These are phyloP conservation scores for Selaginella moellendorffii DNA, from an alignment of 75 land plant species.

Conservation along the genomic window DNA sequence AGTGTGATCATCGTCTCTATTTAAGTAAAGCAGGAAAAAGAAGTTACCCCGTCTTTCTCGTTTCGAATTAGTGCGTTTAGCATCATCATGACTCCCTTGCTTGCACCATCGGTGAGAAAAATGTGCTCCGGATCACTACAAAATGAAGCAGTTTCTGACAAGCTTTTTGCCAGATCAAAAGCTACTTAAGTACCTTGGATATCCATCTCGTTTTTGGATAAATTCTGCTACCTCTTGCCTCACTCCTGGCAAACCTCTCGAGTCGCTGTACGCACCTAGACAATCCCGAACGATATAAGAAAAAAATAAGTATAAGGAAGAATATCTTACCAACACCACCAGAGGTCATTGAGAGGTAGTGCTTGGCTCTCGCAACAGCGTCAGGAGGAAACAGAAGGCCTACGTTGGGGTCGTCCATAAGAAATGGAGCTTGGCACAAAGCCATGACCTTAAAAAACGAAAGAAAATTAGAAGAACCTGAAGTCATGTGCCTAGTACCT, in stretches of 20 bases:
- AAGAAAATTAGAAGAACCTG: conserved; percentile 3
- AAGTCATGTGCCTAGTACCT: conserved; percentile 37
- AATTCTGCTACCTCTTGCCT: conserved; percentile 93
- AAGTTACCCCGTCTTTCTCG: conserved; percentile 71
- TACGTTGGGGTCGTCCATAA: conserved; percentile 93
- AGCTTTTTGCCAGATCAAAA: not conserved
- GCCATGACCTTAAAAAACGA: conserved; percentile 60
- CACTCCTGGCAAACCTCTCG: conserved; percentile 86
- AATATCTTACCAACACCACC: conserved; percentile 77
- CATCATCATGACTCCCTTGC: conserved; percentile 92
- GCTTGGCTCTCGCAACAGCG: conserved; percentile 87
- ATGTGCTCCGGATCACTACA: conserved; percentile 94
- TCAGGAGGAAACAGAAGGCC: conserved; percentile 86
- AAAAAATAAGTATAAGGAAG: not conserved
- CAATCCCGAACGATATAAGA: not conserved
- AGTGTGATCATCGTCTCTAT: no score
- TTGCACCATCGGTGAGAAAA: conserved; percentile 95
- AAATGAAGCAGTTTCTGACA: not conserved
- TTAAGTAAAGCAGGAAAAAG: not conserved
- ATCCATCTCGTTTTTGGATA: conserved; percentile 90
- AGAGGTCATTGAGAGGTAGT: conserved; percentile 71
- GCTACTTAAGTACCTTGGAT: conserved; percentile 50
- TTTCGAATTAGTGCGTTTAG: conserved; percentile 64
- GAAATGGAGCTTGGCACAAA: conserved; percentile 93
- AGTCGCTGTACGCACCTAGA: conserved; percentile 97